Evolutionary conservation across 2,329 filamentous ascomycete species (phyloP).

Genomic region (Juglanconis juglandina): DNA sequence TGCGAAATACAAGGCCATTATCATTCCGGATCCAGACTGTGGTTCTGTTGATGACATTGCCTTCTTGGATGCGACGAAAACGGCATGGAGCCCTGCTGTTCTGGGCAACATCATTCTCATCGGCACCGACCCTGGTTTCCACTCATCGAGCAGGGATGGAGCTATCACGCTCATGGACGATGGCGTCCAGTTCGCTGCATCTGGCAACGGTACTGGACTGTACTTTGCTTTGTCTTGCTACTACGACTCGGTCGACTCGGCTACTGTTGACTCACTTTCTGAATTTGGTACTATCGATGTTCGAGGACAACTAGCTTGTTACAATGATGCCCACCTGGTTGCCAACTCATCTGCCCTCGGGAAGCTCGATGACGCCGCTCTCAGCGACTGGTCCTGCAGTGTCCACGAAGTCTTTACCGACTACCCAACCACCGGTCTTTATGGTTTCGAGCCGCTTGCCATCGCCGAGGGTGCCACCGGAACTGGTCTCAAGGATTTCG

Average conservation of each 20-base stretch:
- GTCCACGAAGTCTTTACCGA: slow-evolving; percentile 39
- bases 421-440: slow-evolving; percentile 33
- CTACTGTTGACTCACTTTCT: slow-evolving; percentile 25
- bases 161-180: slow-evolving; percentile 36
- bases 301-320: slow-evolving; percentile 36
- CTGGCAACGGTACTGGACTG: slow-evolving; percentile 32
- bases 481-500: slow-evolving; percentile 31
- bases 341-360: slow-evolving; percentile 31
- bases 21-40: slow-evolving; percentile 39
- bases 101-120: slow-evolving; percentile 40
- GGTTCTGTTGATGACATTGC: slow-evolving; percentile 27
- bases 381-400: slow-evolving; percentile 40
- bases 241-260: slow-evolving; percentile 27
- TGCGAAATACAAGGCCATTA: slow-evolving; percentile 41
- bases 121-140: slow-evolving; percentile 36
- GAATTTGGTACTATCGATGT: slow-evolving; percentile 38
- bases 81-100: slow-evolving; percentile 37
- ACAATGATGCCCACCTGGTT: slow-evolving; percentile 38
- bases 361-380: slow-evolving; percentile 32
- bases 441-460: slow-evolving; percentile 37
- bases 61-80: slow-evolving; percentile 37
- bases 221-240: slow-evolving; percentile 43
- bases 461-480: slow-evolving; percentile 35
- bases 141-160: slow-evolving; percentile 28
- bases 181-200: slow-evolving; percentile 33